A percentile compares a stretch with the other conserved stretches of the same genome.
Evolutionary conservation across 768 basidiomycete species (phyloP).

Genomic region (Lactarius akahatsu): DNA sequence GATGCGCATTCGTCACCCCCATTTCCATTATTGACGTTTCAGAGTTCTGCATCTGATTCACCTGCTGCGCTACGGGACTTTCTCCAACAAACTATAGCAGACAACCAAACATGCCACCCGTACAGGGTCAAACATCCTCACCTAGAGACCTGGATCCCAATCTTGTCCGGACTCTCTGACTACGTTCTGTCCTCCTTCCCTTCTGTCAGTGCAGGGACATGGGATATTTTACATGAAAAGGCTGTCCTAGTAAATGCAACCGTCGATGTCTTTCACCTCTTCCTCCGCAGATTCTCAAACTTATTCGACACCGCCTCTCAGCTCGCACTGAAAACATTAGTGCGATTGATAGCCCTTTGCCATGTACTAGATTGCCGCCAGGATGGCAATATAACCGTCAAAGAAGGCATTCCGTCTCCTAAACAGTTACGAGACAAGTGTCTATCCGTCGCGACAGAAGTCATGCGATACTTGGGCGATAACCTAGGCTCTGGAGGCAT

Average conservation of each 20-base stretch:
- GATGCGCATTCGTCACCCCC: slow-evolving; percentile 25
- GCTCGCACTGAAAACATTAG: slow-evolving; percentile 50
- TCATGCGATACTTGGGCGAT: slow-evolving; percentile 51
- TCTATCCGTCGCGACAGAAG: slow-evolving; percentile 42
- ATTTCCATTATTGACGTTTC: slow-evolving; percentile 27
- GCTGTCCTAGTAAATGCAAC: slow-evolving; percentile 53
- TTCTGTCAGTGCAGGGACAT: slow-evolving; percentile 48
- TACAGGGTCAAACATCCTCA: slow-evolving; percentile 32
- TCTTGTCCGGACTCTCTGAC: slow-evolving; percentile 48
- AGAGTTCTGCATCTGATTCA: slow-evolving; percentile 21
- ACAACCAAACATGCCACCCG: slow-evolving; percentile 21
- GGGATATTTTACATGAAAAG: slow-evolving; percentile 58
- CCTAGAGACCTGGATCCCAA: slow-evolving; percentile 47
- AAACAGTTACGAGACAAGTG: slow-evolving; percentile 49
- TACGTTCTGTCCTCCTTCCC: slow-evolving; percentile 56
- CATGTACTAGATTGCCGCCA: slow-evolving; percentile 59
- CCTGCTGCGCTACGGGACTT: slow-evolving; percentile 29
- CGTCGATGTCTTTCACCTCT: slow-evolving; percentile 53
- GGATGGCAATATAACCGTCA: slow-evolving; percentile 42
- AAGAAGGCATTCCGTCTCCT: slow-evolving; percentile 47
- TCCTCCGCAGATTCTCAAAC: slow-evolving; percentile 47
- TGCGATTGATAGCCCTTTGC: slow-evolving; percentile 53
- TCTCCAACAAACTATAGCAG: slow-evolving; percentile 23
- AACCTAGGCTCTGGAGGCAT: slow-evolving; percentile 35
- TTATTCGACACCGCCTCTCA: slow-evolving; percentile 49